A percentile compares a stretch with the other conserved stretches of the same genome.
Evolutionary conservation across 2,329 filamentous ascomycete species (phyloP).

Genomic region (Phialophora verrucosa): DNA sequence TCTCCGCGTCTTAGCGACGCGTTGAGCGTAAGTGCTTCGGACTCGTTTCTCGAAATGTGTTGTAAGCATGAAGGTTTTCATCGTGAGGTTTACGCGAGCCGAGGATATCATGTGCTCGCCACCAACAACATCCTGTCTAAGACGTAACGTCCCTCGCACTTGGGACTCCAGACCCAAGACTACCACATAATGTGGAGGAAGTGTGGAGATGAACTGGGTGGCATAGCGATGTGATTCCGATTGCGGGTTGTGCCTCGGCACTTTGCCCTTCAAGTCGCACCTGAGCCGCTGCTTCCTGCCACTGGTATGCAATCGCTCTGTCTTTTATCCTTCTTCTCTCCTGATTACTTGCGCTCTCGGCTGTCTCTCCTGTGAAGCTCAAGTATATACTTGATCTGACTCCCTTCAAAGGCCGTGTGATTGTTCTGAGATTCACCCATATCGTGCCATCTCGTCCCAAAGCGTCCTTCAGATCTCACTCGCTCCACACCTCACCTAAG

Average conservation of each 20-base stretch:
- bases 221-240: neutral
- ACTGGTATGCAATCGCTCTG: conserved; percentile 1
- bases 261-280: conserved; percentile 14
- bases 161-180: neutral
- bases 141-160: neutral
- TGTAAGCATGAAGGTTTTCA: neutral
- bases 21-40: neutral
- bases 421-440: conserved; percentile 1
- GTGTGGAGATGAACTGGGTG: conserved; percentile 7
- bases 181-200: conserved; percentile 6
- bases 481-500: neutral
- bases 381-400: conserved; percentile 6
- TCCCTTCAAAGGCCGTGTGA: neutral
- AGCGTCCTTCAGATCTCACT: conserved; percentile 1
- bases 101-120: neutral
- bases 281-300: neutral
- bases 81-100: neutral
- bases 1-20: neutral
- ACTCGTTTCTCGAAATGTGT: neutral
- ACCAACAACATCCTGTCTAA: neutral
- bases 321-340: conserved; percentile 8
- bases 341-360: conserved; percentile 24
- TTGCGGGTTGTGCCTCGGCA: conserved; percentile 28
- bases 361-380: conserved; percentile 1
- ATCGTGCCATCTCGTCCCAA: neutral